Base-by-base conservation (phyloP, 768 basidiomycete species). In the Mycena latifolia region DNA sequence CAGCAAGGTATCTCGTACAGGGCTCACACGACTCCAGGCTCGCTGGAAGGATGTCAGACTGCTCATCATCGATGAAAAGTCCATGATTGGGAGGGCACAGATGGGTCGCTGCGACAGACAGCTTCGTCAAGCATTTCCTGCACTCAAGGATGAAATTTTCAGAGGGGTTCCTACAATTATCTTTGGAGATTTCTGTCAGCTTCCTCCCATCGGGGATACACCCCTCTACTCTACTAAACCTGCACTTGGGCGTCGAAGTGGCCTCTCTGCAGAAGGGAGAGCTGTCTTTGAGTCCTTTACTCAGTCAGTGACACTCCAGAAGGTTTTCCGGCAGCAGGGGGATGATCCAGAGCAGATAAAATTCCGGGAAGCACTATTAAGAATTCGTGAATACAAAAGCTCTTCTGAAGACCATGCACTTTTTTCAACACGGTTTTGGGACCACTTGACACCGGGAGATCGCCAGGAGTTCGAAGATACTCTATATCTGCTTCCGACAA, bases 161-260 rank as follows among this genome's bases (percentile, higher is more conserved):
- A 73, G 73, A 31, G 61, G 68, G 2, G 24, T 77, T 14, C 55
- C 72, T 37, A 35, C 72, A 9, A 52, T 73, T 22, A 33, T 76
- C 15, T 70, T 76, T 62, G 75, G 76, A 5, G 74, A 77, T 52
- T 77, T 76, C 70, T 66, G 63, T 12, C 73, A 77, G 56, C 65
- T 77, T 0, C 75, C 74, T n/a, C 75, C 75, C 18, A 70, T 60
- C 18, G 56, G 56, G 14, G 45, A 57, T 27, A 57, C 56, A 22
- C 56, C 45, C 17, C 43, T 57, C 5, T 57, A 47, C 31, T 57
- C 56, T 1, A 46, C 8, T 29, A 57, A 57, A 0, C 9, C 22
- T 2, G 7, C 12, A 2, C n/a, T n/a, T n/a, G 31, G 55, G 22
- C 20, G 7, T 15, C 29, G 55, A 17, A 18, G n/a, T 47, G 55